Evolutionary conservation across 129 eudicot species (phyloP).

Genomic region (Rutidosis leptorrhynchoides): DNA sequence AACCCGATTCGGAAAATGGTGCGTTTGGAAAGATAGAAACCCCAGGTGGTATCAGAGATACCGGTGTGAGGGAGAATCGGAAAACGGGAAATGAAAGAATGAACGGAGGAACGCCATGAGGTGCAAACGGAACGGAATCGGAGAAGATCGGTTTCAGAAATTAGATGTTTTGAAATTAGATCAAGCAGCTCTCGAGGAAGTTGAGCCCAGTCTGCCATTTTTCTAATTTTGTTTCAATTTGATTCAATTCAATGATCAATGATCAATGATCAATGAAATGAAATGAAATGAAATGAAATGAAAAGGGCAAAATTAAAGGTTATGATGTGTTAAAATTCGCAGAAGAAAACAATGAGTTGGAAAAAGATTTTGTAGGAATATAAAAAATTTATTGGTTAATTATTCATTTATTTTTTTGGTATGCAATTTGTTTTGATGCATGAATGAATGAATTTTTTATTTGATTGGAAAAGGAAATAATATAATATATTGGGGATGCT

Average conservation of each 20-base stretch:
- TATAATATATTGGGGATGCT: background rate
- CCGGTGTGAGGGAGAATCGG: conserved; percentile 72
- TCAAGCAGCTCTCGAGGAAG: conserved; percentile 78
- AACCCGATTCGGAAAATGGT: conserved; percentile 49
- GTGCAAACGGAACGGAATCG: conserved; percentile 91
- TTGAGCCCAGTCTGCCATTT: conserved; percentile 86
- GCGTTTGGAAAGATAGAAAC: conserved; percentile 65
- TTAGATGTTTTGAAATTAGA: conserved; percentile 53
- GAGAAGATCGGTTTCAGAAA: conserved; percentile 56
- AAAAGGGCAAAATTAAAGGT: background rate
- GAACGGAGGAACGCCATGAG: conserved; percentile 67
- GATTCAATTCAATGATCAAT: too few species aligned
- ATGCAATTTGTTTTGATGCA: background rate
- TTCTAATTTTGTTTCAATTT: background rate
- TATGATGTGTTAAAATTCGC: background rate
- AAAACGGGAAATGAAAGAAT: conserved; percentile 36
- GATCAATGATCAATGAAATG: too few species aligned
- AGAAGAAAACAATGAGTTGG: background rate
- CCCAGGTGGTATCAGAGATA: conserved; percentile 71
- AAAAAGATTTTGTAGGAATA: background rate
- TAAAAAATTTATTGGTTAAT: too few species aligned
- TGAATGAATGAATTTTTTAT: background rate
- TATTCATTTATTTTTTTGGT: background rate
- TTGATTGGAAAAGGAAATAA: too few species aligned
- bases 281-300: background rate